Evolutionary conservation across 139 green algal species (phyloP).

Genomic region (Zygnema cylindricum): DNA sequence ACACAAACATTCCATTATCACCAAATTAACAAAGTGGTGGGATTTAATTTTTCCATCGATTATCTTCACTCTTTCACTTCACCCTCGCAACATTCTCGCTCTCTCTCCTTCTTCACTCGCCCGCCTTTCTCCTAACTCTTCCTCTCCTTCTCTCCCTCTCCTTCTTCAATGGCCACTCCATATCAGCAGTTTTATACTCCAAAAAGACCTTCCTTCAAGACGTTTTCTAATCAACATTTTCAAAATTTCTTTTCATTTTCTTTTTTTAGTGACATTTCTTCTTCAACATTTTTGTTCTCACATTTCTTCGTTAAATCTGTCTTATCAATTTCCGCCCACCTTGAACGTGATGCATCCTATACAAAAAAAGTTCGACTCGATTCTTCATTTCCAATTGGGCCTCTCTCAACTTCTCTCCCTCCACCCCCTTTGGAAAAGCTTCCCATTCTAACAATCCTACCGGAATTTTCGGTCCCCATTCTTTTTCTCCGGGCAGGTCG

Average conservation of each 20-base stretch:
- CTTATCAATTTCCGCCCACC: background rate
- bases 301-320: background rate
- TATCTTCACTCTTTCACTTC: too few species aligned
- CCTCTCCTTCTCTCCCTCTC: too few species aligned
- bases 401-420: background rate
- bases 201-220: background rate
- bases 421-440: background rate
- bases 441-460: constrained; percentile 41
- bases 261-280: background rate
- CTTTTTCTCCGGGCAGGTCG: background rate
- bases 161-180: background rate
- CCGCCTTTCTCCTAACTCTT: too few species aligned
- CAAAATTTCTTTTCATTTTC: background rate
- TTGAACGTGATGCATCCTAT: constrained; percentile 47
- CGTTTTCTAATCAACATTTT: background rate
- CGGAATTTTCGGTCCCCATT: background rate
- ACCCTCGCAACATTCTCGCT: too few species aligned
- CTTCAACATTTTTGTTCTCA: background rate
- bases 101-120: too few species aligned
- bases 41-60: too few species aligned
- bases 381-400: constrained; percentile 12
- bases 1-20: too few species aligned
- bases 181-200: background rate
- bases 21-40: too few species aligned
- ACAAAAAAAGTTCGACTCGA: constrained; percentile 2